phyloP scores from a whole-genome alignment of 305 asterid species.

The Ajuga reptans region DNA sequence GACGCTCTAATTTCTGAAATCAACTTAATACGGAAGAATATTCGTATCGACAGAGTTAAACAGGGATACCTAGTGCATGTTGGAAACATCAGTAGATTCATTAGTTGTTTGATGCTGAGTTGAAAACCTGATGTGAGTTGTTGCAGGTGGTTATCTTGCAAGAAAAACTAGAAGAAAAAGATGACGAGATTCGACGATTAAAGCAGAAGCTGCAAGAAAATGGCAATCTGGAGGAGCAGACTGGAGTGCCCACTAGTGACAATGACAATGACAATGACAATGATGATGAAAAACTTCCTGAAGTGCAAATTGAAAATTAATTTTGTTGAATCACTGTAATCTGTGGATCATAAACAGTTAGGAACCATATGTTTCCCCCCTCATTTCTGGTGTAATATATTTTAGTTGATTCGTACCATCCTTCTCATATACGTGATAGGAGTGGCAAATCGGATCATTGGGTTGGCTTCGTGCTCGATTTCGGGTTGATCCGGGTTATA shows the following conservation, averaged over 20 bases:
- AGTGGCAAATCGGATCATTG: too few relatives aligned
- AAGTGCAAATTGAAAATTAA: slow-evolving; percentile 32
- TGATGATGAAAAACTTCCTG: slow-evolving; percentile 31
- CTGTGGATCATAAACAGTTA: background rate
- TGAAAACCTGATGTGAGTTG: background rate
- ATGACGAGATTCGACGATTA: slow-evolving; percentile 51
- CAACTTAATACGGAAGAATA: background rate
- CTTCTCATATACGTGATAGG: background rate
- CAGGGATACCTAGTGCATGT: background rate
- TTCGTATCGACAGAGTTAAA: too few relatives aligned
- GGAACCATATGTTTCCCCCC: too few relatives aligned
- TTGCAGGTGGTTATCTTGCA: slow-evolving; percentile 65
- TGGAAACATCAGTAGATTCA: background rate
- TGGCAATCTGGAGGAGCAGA: slow-evolving; percentile 27
- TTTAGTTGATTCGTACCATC: background rate
- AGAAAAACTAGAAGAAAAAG: slow-evolving; percentile 72
- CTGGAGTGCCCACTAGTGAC: slow-evolving; percentile 22
- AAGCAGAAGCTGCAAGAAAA: slow-evolving; percentile 37
- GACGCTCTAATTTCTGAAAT: background rate
- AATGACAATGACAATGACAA: slow-evolving; percentile 8
- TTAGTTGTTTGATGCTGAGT: too few relatives aligned
- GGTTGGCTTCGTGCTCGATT: too few relatives aligned
- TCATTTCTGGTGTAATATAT: background rate
- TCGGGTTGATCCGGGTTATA: too few relatives aligned
- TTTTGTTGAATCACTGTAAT: background rate